Conservation (phyloP, 116 monocot species). For the Thalassia testudinum region DNA sequence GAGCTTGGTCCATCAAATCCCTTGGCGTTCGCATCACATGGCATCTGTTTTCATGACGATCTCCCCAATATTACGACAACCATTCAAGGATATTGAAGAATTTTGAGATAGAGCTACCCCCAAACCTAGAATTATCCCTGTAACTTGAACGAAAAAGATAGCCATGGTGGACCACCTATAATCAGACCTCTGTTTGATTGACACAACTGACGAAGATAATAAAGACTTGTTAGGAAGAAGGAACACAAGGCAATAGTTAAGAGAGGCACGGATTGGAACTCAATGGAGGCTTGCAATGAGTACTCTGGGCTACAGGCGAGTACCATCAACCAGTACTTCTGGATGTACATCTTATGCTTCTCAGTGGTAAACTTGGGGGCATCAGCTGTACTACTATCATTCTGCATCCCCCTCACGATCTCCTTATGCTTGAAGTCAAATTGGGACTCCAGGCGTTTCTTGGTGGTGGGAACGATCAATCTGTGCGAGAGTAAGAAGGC, state of each 20-base stretch:
- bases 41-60: too few relatives aligned
- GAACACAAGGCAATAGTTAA: neutral
- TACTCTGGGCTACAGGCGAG: constrained; percentile 4
- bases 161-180: neutral
- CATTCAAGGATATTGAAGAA: too few relatives aligned
- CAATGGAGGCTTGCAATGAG: neutral
- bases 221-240: neutral
- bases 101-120: neutral
- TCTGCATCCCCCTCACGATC: neutral
- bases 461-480: neutral
- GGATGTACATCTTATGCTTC: neutral
- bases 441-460: constrained; percentile 1
- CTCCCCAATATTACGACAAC: too few relatives aligned
- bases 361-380: neutral
- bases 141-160: too few relatives aligned
- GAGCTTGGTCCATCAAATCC: too few relatives aligned
- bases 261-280: neutral
- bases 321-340: constrained; percentile 9
- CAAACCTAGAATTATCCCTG: neutral
- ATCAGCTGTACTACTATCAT: neutral
- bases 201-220: neutral
- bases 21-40: too few relatives aligned
- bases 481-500: constrained; percentile 1
- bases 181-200: neutral
- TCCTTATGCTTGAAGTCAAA: constrained; percentile 2